Evolutionary conservation across 306 rosid species (phyloP), one percentile per base, ranked within the genome.

Genomic region (Dryas drummondii): DNA sequence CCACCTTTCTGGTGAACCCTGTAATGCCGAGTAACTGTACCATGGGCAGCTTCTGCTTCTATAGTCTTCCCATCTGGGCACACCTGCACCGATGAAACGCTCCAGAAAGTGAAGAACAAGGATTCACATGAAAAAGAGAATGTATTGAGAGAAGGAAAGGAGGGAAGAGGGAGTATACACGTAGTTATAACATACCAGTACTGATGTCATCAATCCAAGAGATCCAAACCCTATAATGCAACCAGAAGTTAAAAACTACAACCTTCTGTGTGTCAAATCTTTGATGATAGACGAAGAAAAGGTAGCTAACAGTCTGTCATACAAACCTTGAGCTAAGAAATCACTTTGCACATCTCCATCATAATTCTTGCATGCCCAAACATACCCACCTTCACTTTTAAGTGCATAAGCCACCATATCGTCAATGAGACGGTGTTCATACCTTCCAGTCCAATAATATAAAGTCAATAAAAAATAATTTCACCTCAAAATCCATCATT

Each of bases 271-370:
- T 57, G 15, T 1, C 55, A 48, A 69, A 70, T 14, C 22, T 26
- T 8, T 12, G 56, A 72, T 26, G 32, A 44, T 9, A 69, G n/a
- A 72, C 1, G 3, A 58, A 72, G 5, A 57, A 72, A 57, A 22
- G 2, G 2, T 26, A 8, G 67, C 66, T 13, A 32, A 45, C 1
- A 6, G 56, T n/a, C 46, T 15, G 55, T 45, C 51, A 50, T 16
- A 84, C 87, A 68, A 73, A 94, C 99, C 99, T 94, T 94, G 99
- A 58, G 99, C 99, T 74, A 94, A 87, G 90, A 94, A 86, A 80
- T 94, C 99, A 79, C 99, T 94, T 84, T 94, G 99, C 52, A 94
- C 97, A 79, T 94, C 98, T 77, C 98, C 98, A 85, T 94, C 97
- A 79, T 94, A 94, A 83, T 94, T 94, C 86, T 94, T 94, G 97